Evolutionary conservation across 1,284 basidiomycete species (phyloP), one percentile per base, ranked within the genome.

Genomic region (Apiotrichum montevideense): DNA sequence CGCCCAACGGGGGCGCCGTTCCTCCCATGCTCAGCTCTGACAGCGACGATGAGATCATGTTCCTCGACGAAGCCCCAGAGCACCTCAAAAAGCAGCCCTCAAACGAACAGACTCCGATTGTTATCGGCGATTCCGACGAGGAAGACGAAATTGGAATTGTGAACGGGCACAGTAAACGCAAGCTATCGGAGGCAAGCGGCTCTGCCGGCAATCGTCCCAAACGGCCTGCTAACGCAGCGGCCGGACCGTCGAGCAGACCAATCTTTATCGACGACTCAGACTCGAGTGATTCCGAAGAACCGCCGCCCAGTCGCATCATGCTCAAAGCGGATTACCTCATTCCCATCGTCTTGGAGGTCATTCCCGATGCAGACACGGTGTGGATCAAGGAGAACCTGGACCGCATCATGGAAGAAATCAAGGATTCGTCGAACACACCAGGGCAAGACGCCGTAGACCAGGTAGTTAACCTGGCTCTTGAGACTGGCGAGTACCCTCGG

Each of bases 351-450:
- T 60, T 71, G 33, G 71, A 72, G 21, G 61, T 76, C 49, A 55
- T 76, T 1, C 74, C 74, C 3, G 71, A 76, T 49, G 55, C 72
- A 13, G 65, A 63, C 54, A 53, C 59, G 4, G 57, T 48, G 11
- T 71, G 67, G 65, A 65, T 63, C 40, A 43, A 48, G 33, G 42
- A 51, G 32, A 43, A 55, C 3, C 53, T 61, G 3, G 43, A 50
- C 5, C 34, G 34, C 7, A 6, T 54, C 13, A 53, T 66, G 2
- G 35, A 41, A 2, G 35, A 55, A 15, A 44, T 71, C 6, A 44
- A 54, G 2, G 15, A 33, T 6, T 44, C 59, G 13, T 35, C 63
- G 34, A 58, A 42, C 41, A 51, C 46, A 1, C 59, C 59, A 0
- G 59, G 56, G 4, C 59, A 61, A 35, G 54, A 39, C 6, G 59